phyloP scores from a whole-genome alignment of 805 yeast genomes.

The Starmerella apis region DNA sequence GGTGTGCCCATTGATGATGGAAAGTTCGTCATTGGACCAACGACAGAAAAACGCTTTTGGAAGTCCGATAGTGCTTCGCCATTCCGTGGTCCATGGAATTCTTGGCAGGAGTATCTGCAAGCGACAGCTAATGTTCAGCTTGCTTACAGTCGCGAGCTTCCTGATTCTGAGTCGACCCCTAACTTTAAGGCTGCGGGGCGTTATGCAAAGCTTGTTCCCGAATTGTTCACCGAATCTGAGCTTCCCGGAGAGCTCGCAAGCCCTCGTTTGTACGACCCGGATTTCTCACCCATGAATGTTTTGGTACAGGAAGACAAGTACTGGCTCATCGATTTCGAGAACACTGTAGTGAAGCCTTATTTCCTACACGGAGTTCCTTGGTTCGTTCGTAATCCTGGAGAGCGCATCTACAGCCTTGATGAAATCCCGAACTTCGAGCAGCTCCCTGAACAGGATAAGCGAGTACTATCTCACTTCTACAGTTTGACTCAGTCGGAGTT shows the following conservation, averaged over 20 bases:
- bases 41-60: conserved; percentile 68
- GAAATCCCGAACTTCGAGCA: conserved; percentile 63
- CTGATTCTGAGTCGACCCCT: conserved; percentile 44
- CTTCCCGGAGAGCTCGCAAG: conserved; percentile 48
- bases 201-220: conserved; percentile 45
- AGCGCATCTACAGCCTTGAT: conserved; percentile 66
- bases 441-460: conserved; percentile 61
- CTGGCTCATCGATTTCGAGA: conserved; percentile 73
- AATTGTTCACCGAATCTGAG: conserved; percentile 44
- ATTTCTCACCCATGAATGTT: conserved; percentile 84
- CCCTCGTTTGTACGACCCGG: conserved; percentile 70
- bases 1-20: conserved; percentile 31
- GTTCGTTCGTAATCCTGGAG: conserved; percentile 79
- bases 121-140: conserved; percentile 59
- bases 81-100: conserved; percentile 68
- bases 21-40: conserved; percentile 63
- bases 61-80: conserved; percentile 42
- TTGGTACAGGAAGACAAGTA: conserved; percentile 35
- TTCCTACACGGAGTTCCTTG: conserved; percentile 67
- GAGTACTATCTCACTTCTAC: conserved; percentile 76
- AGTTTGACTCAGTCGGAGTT: conserved; percentile 85
- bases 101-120: conserved; percentile 52
- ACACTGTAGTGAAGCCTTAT: conserved; percentile 69
- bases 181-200: conserved; percentile 47
- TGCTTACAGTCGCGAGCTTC: conserved; percentile 46